phyloP scores from a whole-genome alignment of 2,329 filamentous ascomycete genomes.

The Rugonectria rugulosa region DNA sequence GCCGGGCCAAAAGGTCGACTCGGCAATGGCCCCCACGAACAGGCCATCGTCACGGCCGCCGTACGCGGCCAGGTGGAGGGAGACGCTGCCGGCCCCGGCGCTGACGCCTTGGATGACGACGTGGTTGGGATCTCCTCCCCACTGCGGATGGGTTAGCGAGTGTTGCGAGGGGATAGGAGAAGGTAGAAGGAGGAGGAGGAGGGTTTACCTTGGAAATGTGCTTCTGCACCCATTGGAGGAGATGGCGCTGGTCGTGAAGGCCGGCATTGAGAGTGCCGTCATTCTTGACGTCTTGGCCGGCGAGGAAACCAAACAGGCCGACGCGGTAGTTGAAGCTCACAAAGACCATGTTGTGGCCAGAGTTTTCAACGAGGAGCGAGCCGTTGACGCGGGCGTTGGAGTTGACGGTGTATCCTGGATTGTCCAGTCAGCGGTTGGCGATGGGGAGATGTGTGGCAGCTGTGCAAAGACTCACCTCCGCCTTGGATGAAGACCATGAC shows the following conservation, averaged over 20 bases:
- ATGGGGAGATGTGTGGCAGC: not conserved
- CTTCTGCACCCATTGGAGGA: constrained; percentile 67
- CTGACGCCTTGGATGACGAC: constrained; percentile 69
- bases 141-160: constrained; percentile 40
- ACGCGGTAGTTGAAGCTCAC: constrained; percentile 72
- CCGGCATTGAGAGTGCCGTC: constrained; percentile 69
- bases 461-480: constrained; percentile 42
- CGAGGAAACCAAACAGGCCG: constrained; percentile 68
- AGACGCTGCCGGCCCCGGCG: constrained; percentile 66
- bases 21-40: constrained; percentile 55
- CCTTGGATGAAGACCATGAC: constrained; percentile 54
- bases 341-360: constrained; percentile 57
- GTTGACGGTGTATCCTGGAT: constrained; percentile 53
- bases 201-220: constrained; percentile 59
- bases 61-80: constrained; percentile 59
- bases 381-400: constrained; percentile 62
- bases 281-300: constrained; percentile 60
- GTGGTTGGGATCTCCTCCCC: constrained; percentile 65
- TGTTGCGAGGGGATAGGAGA: not conserved
- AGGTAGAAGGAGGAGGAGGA: not conserved
- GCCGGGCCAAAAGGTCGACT: constrained; percentile 59
- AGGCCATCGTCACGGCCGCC: constrained; percentile 53
- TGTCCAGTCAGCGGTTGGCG: not conserved
- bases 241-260: constrained; percentile 67
- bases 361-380: constrained; percentile 53